A percentile compares a stretch with the other conserved stretches of the same genome.
Conservation (phyloP, 2,329 filamentous ascomycete genomes). For the Pseudocercospora fuligena region DNA sequence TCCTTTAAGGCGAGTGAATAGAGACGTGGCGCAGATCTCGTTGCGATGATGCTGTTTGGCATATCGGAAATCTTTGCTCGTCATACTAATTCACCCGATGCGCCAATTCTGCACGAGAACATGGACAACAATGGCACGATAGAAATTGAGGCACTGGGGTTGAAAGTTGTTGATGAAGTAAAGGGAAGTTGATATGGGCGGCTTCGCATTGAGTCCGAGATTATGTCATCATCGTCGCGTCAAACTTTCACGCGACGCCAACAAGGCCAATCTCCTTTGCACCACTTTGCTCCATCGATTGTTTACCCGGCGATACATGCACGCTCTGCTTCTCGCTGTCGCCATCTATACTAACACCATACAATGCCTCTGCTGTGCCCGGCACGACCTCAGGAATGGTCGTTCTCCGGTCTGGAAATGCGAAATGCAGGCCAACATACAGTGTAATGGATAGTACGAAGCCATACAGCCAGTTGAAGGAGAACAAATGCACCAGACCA, state of each 20-base stretch:
- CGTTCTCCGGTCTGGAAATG: slow-evolving; percentile 13
- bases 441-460: slow-evolving; percentile 61
- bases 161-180: too few species aligned
- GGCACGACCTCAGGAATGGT: slow-evolving; percentile 14
- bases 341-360: slow-evolving; percentile 8
- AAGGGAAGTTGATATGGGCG: background rate
- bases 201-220: background rate
- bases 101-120: too few species aligned
- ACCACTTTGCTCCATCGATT: slow-evolving; percentile 10
- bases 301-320: slow-evolving; percentile 9
- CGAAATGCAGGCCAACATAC: slow-evolving; percentile 55
- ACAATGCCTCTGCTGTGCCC: slow-evolving; percentile 10
- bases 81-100: too few species aligned
- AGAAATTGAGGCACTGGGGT: too few species aligned
- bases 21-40: too few species aligned
- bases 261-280: background rate
- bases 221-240: background rate
- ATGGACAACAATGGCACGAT: too few species aligned
- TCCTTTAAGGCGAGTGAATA: too few species aligned
- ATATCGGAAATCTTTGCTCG: too few species aligned
- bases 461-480: slow-evolving; percentile 68
- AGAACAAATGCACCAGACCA: slow-evolving; percentile 34
- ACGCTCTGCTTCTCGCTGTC: slow-evolving; percentile 19
- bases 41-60: too few species aligned
- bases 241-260: background rate